Conservation (phyloP, 176 grass and related monocot species). For the Urochloa ruziziensis region DNA sequence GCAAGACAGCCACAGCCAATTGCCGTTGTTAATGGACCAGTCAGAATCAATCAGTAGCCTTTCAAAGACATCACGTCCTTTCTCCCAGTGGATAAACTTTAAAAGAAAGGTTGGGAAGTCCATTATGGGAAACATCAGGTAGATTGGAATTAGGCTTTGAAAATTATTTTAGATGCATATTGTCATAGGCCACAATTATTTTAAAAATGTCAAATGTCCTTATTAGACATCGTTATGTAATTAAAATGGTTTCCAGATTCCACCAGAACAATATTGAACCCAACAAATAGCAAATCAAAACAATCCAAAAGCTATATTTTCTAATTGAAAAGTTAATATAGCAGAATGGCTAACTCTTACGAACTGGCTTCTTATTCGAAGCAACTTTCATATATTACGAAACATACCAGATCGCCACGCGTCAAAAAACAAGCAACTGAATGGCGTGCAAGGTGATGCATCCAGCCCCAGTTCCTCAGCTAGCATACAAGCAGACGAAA, state of each 20-base stretch:
- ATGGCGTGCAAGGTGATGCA: slow-evolving; percentile 97
- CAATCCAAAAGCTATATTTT: neutral
- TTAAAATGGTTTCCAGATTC: neutral
- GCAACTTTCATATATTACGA: neutral
- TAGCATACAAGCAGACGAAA: slow-evolving; percentile 20
- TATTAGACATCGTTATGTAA: neutral
- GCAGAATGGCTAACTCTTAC: neutral
- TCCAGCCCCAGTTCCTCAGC: slow-evolving; percentile 90
- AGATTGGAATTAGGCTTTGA: neutral
- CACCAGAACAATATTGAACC: neutral
- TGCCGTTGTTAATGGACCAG: slow-evolving; percentile 92
- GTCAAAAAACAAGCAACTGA: slow-evolving; percentile 96
- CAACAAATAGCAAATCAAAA: neutral
- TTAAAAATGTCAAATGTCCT: neutral
- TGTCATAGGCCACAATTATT: neutral
- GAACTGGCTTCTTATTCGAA: neutral
- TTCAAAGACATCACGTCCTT: slow-evolving; percentile 89
- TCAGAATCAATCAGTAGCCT: slow-evolving; percentile 87
- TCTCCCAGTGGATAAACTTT: slow-evolving; percentile 96
- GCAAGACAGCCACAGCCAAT: slow-evolving; percentile 95
- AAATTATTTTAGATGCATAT: neutral
- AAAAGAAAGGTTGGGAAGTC: slow-evolving; percentile 7
- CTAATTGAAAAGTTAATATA: neutral
- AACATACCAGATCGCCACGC: slow-evolving; percentile 75
- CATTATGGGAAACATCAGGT: neutral